Percentiles rank a stretch among this genome's conserved stretches.
Conservation (phyloP, 495 filamentous ascomycete genomes). For the Alectoria sarmentosa region DNA sequence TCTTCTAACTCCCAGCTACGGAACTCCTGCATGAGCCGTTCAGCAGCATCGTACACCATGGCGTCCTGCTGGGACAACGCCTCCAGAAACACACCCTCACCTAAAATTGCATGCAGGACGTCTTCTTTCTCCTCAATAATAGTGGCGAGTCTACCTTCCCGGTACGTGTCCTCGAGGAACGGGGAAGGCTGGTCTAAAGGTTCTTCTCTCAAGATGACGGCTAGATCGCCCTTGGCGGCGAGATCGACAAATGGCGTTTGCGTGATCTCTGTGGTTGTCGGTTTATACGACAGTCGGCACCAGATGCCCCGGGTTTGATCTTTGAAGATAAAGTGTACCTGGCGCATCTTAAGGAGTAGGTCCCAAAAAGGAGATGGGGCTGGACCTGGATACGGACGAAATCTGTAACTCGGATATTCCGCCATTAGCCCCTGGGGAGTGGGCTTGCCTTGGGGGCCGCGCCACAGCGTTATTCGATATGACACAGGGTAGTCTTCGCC, state of each 20-base stretch:
- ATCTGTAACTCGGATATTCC: background rate
- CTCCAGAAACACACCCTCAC: background rate
- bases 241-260: background rate
- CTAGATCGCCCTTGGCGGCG: background rate
- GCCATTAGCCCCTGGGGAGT: slow-evolving; percentile 2
- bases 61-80: background rate
- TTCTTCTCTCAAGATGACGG: background rate
- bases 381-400: background rate
- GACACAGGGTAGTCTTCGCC: background rate
- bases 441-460: background rate
- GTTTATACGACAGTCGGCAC: background rate
- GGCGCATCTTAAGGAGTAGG: background rate
- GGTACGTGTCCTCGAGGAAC: background rate
- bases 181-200: background rate
- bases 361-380: background rate
- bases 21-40: background rate
- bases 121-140: background rate
- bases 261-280: background rate
- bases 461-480: background rate
- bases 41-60: slow-evolving; percentile 5
- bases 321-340: background rate
- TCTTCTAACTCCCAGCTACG: slow-evolving; percentile 1
- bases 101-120: background rate
- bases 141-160: background rate
- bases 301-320: background rate